Evolutionary conservation across 108 stramenopile species (phyloP).

Genomic region (Bacterosira constricta): DNA sequence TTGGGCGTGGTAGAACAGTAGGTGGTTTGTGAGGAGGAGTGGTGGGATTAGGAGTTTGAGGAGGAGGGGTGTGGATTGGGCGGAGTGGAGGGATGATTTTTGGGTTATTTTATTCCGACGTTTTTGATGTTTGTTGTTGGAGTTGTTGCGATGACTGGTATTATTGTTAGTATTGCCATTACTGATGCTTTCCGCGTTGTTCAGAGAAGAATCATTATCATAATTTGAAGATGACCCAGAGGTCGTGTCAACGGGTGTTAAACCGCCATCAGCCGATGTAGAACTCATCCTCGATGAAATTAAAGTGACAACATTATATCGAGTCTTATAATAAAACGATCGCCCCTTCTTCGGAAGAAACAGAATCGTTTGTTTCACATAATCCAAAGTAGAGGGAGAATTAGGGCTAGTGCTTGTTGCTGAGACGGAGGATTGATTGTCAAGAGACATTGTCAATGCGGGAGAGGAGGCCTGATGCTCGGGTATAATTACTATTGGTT

Average conservation of each 20-base stretch:
- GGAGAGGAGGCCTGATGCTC: not conserved
- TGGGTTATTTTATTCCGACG: not conserved
- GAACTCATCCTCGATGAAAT: not conserved
- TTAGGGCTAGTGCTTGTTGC: not conserved
- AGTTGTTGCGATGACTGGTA: not conserved
- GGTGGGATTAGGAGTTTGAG: slow-evolving; percentile 52
- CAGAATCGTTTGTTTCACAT: not conserved
- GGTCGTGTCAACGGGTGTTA: not conserved
- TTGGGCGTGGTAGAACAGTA: slow-evolving; percentile 70
- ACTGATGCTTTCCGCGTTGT: too few relatives aligned
- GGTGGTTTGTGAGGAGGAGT: slow-evolving; percentile 57
- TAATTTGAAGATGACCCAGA: not conserved
- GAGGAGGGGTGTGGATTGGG: slow-evolving; percentile 38
- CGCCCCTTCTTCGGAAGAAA: not conserved
- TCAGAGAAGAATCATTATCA: not conserved
- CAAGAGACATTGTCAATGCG: not conserved
- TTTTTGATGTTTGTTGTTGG: not conserved
- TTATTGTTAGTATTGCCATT: not conserved
- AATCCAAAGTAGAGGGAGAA: not conserved
- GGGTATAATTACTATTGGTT: too few relatives aligned
- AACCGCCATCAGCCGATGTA: not conserved
- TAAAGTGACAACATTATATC: not conserved
- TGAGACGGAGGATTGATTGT: not conserved
- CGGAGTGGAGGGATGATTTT: slow-evolving; percentile 42
- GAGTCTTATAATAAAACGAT: not conserved